phyloP scores from a whole-genome alignment of 257 asterid genomes.

The Misopates orontium region DNA sequence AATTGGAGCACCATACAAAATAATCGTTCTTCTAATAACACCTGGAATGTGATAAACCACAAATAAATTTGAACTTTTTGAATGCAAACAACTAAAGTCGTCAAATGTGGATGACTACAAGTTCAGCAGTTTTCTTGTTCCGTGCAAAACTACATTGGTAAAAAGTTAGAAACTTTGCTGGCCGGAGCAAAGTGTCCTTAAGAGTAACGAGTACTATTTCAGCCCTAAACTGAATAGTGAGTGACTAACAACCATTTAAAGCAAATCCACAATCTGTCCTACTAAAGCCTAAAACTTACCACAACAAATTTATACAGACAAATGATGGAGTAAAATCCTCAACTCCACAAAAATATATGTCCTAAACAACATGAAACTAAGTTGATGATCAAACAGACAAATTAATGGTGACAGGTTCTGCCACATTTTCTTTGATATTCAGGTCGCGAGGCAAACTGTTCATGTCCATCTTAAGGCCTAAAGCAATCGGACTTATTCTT shows the following conservation, averaged over 20 bases:
- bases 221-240: slow-evolving; percentile 71
- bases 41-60: background rate
- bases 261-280: slow-evolving; percentile 31
- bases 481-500: slow-evolving; percentile 30
- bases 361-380: slow-evolving; percentile 28
- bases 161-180: slow-evolving; percentile 38
- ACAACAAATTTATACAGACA: slow-evolving; percentile 52
- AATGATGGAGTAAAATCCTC: slow-evolving; percentile 17
- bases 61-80: background rate
- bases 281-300: slow-evolving; percentile 31
- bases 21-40: background rate
- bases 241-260: slow-evolving; percentile 36
- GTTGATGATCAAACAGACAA: slow-evolving; percentile 24
- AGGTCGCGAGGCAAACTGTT: slow-evolving; percentile 21
- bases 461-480: slow-evolving; percentile 25
- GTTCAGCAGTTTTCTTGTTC: slow-evolving; percentile 24
- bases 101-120: slow-evolving; percentile 14
- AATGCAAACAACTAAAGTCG: slow-evolving; percentile 12
- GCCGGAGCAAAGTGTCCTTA: slow-evolving; percentile 37
- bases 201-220: slow-evolving; percentile 46
- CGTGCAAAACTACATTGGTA: slow-evolving; percentile 18
- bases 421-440: slow-evolving; percentile 32
- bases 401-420: slow-evolving; percentile 28
- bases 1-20: background rate
- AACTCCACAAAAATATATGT: slow-evolving; percentile 1